Conservation (phyloP, 768 basidiomycete genomes). For the Pleurotus pulmonarius region DNA sequence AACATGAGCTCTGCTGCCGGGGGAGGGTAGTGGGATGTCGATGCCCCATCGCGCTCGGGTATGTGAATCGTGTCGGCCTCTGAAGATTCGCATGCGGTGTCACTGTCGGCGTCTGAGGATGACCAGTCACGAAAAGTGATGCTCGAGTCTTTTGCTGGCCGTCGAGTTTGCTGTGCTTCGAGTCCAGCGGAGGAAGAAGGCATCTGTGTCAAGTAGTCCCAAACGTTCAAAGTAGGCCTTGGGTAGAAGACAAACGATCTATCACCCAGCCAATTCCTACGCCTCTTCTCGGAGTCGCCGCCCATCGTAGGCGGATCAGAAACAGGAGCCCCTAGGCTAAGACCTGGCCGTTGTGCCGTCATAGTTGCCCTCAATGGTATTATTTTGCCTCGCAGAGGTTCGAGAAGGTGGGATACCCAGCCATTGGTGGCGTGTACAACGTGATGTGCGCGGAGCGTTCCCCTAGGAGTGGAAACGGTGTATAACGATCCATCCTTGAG, state of each 20-base stretch:
- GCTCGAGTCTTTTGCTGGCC: too few species aligned
- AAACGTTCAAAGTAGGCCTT: constrained; percentile 30
- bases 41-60: too few species aligned
- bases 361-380: constrained; percentile 57
- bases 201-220: constrained; percentile 66
- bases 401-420: constrained; percentile 71
- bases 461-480: constrained; percentile 57
- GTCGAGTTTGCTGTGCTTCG: neutral
- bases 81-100: neutral
- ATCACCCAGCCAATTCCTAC: constrained; percentile 28
- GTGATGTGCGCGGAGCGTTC: constrained; percentile 52
- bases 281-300: neutral
- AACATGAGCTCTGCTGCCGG: constrained; percentile 56
- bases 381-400: constrained; percentile 57
- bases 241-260: constrained; percentile 62
- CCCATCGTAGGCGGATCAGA: neutral
- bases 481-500: constrained; percentile 33
- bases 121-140: too few species aligned
- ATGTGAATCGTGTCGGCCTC: neutral
- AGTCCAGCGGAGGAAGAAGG: neutral
- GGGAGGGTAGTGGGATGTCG: constrained; percentile 17
- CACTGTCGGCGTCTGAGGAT: neutral
- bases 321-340: neutral
- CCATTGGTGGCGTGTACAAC: constrained; percentile 86
- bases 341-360: constrained; percentile 61